phyloP scores from a whole-genome alignment of 805 yeast genomes.

The Kodamaea restingae region DNA sequence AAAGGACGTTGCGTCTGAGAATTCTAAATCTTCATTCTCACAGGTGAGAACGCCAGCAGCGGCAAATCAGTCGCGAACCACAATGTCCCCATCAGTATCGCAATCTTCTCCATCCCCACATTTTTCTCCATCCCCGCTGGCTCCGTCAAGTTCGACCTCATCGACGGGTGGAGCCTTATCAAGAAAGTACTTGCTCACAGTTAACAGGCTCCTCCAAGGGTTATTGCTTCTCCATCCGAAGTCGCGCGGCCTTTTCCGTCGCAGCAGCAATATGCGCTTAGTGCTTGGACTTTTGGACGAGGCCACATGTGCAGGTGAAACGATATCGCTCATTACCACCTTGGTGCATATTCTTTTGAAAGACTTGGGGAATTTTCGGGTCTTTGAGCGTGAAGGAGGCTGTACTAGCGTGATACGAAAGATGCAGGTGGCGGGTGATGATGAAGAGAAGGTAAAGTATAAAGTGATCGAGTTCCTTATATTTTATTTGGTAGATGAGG shows the following conservation, averaged over 20 bases:
- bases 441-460: constrained; percentile 49
- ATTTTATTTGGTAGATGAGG: constrained; percentile 64
- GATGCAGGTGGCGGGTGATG: constrained; percentile 19
- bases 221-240: constrained; percentile 54
- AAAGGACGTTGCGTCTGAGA: too few relatives aligned
- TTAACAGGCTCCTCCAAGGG: constrained; percentile 51
- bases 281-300: constrained; percentile 24
- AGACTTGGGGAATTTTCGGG: constrained; percentile 52
- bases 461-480: constrained; percentile 66
- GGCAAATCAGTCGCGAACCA: too few relatives aligned
- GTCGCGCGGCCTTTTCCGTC: constrained; percentile 47
- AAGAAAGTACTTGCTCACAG: constrained; percentile 1
- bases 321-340: constrained; percentile 45
- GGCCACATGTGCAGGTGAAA: constrained; percentile 14
- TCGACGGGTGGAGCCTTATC: too few relatives aligned
- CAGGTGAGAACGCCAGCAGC: too few relatives aligned
- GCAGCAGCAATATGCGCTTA: constrained; percentile 37
- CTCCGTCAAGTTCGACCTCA: too few relatives aligned
- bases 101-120: too few relatives aligned
- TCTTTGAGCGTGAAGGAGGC: constrained; percentile 56
- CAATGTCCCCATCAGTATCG: too few relatives aligned
- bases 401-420: constrained; percentile 47
- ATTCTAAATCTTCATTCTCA: too few relatives aligned
- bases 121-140: too few relatives aligned
- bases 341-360: constrained; percentile 56